Conservation (phyloP, 441 rosid species). For the Omphalea diandra region DNA sequence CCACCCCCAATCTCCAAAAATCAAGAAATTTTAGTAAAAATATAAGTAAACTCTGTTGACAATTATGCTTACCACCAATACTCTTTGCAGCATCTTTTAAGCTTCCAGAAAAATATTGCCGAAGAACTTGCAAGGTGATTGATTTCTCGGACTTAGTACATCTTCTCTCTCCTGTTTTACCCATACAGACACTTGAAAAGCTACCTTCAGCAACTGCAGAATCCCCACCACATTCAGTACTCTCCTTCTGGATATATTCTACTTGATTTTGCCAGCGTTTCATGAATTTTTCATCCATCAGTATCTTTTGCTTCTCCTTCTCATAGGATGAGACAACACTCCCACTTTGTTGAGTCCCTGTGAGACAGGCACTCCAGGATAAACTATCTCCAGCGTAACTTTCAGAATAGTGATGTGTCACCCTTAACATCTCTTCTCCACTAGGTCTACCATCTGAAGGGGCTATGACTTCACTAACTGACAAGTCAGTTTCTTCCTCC, state of each 20-base stretch:
- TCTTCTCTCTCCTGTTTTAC: slow-evolving; percentile 50
- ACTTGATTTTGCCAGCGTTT: slow-evolving; percentile 28
- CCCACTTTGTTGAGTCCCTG: slow-evolving; percentile 32
- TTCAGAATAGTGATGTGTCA: slow-evolving; percentile 30
- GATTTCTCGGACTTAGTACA: slow-evolving; percentile 65
- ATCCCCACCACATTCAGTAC: slow-evolving; percentile 41
- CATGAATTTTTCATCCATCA: slow-evolving; percentile 26
- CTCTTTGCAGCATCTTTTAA: slow-evolving; percentile 89
- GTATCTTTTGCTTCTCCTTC: slow-evolving; percentile 29
- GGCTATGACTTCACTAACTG: slow-evolving; percentile 36
- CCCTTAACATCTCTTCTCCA: slow-evolving; percentile 36
- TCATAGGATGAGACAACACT: slow-evolving; percentile 22
- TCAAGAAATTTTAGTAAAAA: background rate
- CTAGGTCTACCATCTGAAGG: slow-evolving; percentile 27
- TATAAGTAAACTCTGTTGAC: slow-evolving; percentile 1
- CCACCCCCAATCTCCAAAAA: background rate
- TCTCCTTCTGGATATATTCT: slow-evolving; percentile 36
- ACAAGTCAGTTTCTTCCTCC: slow-evolving; percentile 42
- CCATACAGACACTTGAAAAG: slow-evolving; percentile 36
- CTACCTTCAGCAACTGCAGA: slow-evolving; percentile 48
- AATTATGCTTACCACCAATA: slow-evolving; percentile 67
- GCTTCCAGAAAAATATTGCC: slow-evolving; percentile 75
- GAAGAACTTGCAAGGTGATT: slow-evolving; percentile 69
- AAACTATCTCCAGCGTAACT: slow-evolving; percentile 37
- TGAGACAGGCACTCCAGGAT: slow-evolving; percentile 30